Evolutionary conservation across 768 basidiomycete species (phyloP), one percentile per base, ranked within the genome.

Genomic region (Boletus bicolor): DNA sequence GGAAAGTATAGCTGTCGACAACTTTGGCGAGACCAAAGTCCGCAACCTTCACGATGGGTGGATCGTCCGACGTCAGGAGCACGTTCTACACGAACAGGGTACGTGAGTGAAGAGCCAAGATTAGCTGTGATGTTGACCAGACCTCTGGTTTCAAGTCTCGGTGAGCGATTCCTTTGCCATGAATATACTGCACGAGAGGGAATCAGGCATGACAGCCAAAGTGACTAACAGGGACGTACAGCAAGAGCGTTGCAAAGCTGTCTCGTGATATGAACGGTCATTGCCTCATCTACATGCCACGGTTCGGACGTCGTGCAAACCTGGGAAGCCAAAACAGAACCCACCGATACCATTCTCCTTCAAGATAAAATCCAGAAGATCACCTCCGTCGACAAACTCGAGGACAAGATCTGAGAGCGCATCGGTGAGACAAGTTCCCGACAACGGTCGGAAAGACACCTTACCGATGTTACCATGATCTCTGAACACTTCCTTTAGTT

Each of bases 11-110:
- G 59, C 83, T 85, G 59, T 91, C 85, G 24, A 91, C 84, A n/a
- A 88, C 84, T 69, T 98, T 99, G 1, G 96, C 95, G 7, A 98
- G 82, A 4, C 96, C 96, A 67, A 97, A 99, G 71, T 98, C 96
- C 3, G 96, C 95, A 15, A 98, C 87, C 67, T 98, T 98, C 62
- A 91, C 84, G 1, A 74, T 71, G 0, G 89, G 89, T 0, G 89
- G 89, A 2, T 76, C 60, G 41, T 85, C 82, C 10, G 67, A 75
- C 1, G 93, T 94, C n/a, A 97, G 71, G 2, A 96, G 80, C 7
- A 95, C 84, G 62, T 96, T 95, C 86, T 91, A 54, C 54, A 24
- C 7, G 14, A 37, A 44, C 30, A 28, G 19, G 12, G 9, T 39
- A 37, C 17, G 32, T 62, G 17, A 64, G 42, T 50, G 8, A 60